Base-by-base conservation (phyloP, 2,329 filamentous ascomycete genomes). In the Fusarium neocosmosporiellum region DNA sequence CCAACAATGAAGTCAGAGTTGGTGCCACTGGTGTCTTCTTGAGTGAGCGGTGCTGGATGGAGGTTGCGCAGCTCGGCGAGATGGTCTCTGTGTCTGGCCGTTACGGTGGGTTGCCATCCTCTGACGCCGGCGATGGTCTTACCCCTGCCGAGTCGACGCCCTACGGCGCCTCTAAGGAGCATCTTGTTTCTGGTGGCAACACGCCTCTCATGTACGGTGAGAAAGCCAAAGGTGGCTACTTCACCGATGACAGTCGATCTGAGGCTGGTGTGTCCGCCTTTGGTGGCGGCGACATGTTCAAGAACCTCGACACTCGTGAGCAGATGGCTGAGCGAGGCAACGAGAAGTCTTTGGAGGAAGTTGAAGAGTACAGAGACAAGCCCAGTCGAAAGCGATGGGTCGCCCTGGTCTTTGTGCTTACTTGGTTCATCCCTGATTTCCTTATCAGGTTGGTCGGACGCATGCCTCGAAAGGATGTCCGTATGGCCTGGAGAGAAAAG, bases 311-410 rank as follows among this genome's bases (percentile, higher is more conserved):
- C 75, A 98, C 96, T 8, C 90, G 94, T 71, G 93, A 97, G 80
- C 94, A 98, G 80, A 94, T 99, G 90, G 94, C 96, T 0, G 96
- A 98, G 83, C 96, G 97, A 75, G 94, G 94, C 69, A 97, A 98
- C 74, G 94, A 97, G 75, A 94, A 96, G 82, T 91, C 94, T 18
- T 89, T 98, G 83, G 91, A 94, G 67, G 96, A 98, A 82, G 94
- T 99, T 3, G 96, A 99, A 72, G 94, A 95, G 78, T 90, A 92
- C 71, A 89, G 89, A 53, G 90, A 94, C 68, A 96, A 93, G 58
- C 86, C 91, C 7, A 94, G 91, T 77, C 93, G 96, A 71, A 97
- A 96, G 84, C 90, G 96, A 72, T 99, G 96, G 96, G 86, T 99
- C 55, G 92, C 93, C 76, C 76, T 96, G 8, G 94, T 97, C 37